Evolutionary conservation across 176 grass and related monocot species (phyloP), one percentile per base, ranked within the genome.

Genomic region (Tillandsia leiboldiana): DNA sequence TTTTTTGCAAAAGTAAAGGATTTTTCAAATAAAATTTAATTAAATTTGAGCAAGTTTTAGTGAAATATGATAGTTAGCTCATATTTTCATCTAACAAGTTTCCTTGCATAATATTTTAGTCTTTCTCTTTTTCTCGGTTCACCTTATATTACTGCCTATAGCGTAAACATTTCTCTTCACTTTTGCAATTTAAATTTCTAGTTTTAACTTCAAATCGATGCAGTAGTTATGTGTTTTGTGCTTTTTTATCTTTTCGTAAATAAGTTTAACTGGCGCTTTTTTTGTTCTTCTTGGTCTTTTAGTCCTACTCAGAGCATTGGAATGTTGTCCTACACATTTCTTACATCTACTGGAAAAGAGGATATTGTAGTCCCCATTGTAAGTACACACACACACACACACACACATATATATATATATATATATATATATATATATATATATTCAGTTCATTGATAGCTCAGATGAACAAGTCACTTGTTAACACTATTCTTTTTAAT

Each of bases 341-440:
- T 77, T 17, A 68, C 18, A 33, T 24, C 11, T 12, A 77, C 65
- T 12, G 65, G 65, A 7, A 77, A 69, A 77, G 74, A 77, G 26
- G 74, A 77, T 68, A 77, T 77, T 61, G 65, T 77, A 27, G 74
- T 77, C 69, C 74, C 74, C 42, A 77, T 77, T 52, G 74, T 77
- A 69, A 58, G 54, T 58, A 24, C 24, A 24, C 20, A 20, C 20
- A 20, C 20, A 20, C 20, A 20, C 0, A n/a, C n/a, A n/a, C n/a
- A n/a, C n/a, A 20, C 0, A 20, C 0, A 20, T 20, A 20, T 20
- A 20, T 20, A 20, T 20, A 20, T 20, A 20, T 20, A 20, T 20
- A 20, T 20, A 20, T 20, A 20, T 20, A 20, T 20, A 20, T 20
- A 20, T 24, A 24, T 24, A 24, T 24, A 18, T 15, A 49, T 50